These are phyloP conservation scores for Lachnellula cervina DNA, from an alignment of 2,329 filamentous ascomycete species.

Conservation along the genomic window DNA sequence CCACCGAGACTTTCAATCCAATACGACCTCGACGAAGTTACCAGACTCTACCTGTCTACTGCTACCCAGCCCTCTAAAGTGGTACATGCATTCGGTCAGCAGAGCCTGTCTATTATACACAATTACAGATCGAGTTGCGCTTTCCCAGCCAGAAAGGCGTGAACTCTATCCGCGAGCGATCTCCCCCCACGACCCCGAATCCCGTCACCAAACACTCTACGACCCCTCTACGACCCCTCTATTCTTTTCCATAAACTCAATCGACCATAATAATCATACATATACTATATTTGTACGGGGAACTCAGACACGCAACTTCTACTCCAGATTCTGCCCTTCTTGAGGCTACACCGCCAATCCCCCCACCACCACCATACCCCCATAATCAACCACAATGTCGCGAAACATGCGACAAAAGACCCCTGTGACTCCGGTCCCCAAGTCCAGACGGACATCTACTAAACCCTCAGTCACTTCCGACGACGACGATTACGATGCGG, in stretches of 20 bases:
- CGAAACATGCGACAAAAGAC: slow-evolving; percentile 50
- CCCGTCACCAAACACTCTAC: slow-evolving; percentile 1
- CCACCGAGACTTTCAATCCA: slow-evolving; percentile 65
- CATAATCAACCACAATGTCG: slow-evolving; percentile 25
- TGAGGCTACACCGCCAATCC: slow-evolving; percentile 19
- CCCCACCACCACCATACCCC: slow-evolving; percentile 1
- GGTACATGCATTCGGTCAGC: not conserved
- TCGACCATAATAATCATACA: slow-evolving; percentile 3
- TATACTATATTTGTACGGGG: slow-evolving; percentile 2
- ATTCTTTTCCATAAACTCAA: slow-evolving; percentile 15
- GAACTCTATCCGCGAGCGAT: slow-evolving; percentile 22
- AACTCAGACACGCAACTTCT: not conserved
- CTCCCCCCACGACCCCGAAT: slow-evolving; percentile 6
- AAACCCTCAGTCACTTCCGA: slow-evolving; percentile 49
- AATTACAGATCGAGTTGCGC: slow-evolving; percentile 25
- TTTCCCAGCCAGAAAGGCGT: slow-evolving; percentile 18
- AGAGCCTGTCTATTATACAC: slow-evolving; percentile 34
- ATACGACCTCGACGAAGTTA: slow-evolving; percentile 66
- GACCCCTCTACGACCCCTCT: slow-evolving; percentile 6
- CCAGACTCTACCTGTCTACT: slow-evolving; percentile 43
- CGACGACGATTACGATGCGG: slow-evolving; percentile 67
- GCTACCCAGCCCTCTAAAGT: slow-evolving; percentile 11
- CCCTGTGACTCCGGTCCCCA: slow-evolving; percentile 32
- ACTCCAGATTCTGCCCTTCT: not conserved
- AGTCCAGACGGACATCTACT: slow-evolving; percentile 27